phyloP scores from a whole-genome alignment of 352 stramenopile genomes.

The Phytophthora constricta region DNA sequence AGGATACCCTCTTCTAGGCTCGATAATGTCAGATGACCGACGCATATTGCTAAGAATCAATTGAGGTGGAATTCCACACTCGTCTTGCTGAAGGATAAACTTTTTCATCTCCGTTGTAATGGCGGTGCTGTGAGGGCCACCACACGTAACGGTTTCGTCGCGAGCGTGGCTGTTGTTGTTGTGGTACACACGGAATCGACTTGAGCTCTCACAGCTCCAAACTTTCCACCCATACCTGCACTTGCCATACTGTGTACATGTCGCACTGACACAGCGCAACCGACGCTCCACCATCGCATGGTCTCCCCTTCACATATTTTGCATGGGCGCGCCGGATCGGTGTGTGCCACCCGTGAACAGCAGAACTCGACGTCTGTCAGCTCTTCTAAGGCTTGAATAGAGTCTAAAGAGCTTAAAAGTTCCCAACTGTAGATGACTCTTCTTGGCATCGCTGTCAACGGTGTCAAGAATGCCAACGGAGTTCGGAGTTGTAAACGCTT shows the following conservation, averaged over 20 bases:
- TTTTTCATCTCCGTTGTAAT: slow-evolving; percentile 21
- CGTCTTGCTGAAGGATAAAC: slow-evolving; percentile 14
- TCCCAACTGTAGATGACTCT: too few species aligned
- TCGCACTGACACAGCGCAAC: background rate
- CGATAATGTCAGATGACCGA: background rate
- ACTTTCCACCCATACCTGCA: background rate
- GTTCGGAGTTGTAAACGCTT: too few species aligned
- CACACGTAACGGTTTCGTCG: too few species aligned
- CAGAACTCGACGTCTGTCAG: too few species aligned
- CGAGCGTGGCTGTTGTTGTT: too few species aligned
- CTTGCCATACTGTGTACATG: background rate
- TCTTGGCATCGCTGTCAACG: too few species aligned
- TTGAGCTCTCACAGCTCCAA: background rate
- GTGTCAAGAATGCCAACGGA: too few species aligned
- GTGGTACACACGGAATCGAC: background rate
- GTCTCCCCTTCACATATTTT: background rate
- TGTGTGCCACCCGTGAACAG: too few species aligned
- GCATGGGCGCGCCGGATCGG: background rate
- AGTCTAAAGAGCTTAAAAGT: too few species aligned
- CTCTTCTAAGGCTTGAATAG: too few species aligned
- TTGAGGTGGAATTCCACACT: slow-evolving; percentile 5
- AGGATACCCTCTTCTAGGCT: slow-evolving; percentile 8
- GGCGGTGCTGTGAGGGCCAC: slow-evolving; percentile 17
- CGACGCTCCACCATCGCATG: background rate
- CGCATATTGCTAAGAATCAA: slow-evolving; percentile 13